A percentile compares a stretch with the other conserved stretches of the same genome.
Conservation (phyloP, 306 rosid species). For the Sechiopsis laciniata region DNA sequence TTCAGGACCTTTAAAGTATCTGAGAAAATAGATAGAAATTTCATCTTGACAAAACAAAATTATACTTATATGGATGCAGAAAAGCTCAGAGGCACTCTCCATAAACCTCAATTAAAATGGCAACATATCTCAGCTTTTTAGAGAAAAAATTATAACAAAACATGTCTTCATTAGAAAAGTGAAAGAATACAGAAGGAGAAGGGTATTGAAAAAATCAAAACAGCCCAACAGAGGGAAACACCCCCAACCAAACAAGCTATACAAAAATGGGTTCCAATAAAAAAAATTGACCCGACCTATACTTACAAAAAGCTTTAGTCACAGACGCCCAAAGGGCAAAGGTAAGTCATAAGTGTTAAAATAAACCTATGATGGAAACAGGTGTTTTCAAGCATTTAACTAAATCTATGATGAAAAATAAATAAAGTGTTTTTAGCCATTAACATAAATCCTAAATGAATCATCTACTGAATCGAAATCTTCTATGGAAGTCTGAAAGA, state of each 20-base stretch:
- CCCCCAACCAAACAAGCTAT: background rate
- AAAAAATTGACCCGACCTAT: background rate
- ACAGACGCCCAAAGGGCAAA: background rate
- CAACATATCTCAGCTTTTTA: background rate
- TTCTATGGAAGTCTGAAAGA: background rate
- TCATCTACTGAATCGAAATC: background rate
- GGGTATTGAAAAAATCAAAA: background rate
- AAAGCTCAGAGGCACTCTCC: background rate
- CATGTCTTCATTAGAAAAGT: background rate
- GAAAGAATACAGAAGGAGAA: background rate
- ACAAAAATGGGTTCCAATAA: background rate
- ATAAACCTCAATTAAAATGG: background rate
- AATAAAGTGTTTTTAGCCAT: background rate
- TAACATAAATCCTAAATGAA: background rate
- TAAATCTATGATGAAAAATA: constrained; percentile 8
- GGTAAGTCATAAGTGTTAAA: background rate
- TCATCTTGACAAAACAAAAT: background rate
- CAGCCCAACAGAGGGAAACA: background rate
- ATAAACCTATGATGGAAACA: constrained; percentile 1
- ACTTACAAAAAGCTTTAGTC: background rate
- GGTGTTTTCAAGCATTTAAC: constrained; percentile 7
- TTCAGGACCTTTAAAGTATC: constrained; percentile 48
- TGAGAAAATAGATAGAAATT: constrained; percentile 16
- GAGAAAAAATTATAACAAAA: background rate
- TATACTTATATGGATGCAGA: background rate